phyloP scores from a whole-genome alignment of 2,329 filamentous ascomycete species.

The Tolypocladium tropicale region DNA sequence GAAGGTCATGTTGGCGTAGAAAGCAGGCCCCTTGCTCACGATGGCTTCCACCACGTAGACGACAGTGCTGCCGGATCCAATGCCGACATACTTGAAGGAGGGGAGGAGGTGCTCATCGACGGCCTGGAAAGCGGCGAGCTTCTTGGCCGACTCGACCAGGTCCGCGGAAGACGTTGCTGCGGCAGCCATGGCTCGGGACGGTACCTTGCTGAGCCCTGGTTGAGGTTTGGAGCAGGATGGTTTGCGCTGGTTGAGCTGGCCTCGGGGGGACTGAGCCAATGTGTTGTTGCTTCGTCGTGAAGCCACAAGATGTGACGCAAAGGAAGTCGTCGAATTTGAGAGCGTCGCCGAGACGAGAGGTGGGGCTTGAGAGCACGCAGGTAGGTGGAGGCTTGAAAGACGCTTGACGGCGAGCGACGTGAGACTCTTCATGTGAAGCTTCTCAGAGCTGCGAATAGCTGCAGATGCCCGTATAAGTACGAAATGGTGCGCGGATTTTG shows the following conservation, averaged over 20 bases:
- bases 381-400: background rate
- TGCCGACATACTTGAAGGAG: slow-evolving; percentile 57
- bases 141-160: slow-evolving; percentile 63
- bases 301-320: background rate
- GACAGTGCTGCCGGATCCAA: slow-evolving; percentile 73
- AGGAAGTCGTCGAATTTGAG: background rate
- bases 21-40: slow-evolving; percentile 42
- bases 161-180: background rate
- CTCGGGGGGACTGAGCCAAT: too few relatives aligned
- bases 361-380: background rate
- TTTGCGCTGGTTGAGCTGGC: background rate
- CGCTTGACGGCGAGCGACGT: background rate
- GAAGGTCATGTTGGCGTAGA: slow-evolving; percentile 63
- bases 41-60: slow-evolving; percentile 81
- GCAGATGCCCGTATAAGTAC: background rate
- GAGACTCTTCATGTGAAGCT: background rate
- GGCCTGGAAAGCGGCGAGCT: slow-evolving; percentile 62
- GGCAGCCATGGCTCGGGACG: background rate
- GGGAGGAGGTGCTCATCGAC: slow-evolving; percentile 62
- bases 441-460: background rate
- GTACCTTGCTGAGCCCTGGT: background rate
- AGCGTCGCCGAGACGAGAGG: background rate
- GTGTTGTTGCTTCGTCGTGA: background rate
- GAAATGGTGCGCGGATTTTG: background rate
- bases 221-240: background rate